Evolutionary conservation across 306 rosid genomes (phyloP), one percentile per base, ranked within the genome.

Genomic region (Erythrophleum fordii): DNA sequence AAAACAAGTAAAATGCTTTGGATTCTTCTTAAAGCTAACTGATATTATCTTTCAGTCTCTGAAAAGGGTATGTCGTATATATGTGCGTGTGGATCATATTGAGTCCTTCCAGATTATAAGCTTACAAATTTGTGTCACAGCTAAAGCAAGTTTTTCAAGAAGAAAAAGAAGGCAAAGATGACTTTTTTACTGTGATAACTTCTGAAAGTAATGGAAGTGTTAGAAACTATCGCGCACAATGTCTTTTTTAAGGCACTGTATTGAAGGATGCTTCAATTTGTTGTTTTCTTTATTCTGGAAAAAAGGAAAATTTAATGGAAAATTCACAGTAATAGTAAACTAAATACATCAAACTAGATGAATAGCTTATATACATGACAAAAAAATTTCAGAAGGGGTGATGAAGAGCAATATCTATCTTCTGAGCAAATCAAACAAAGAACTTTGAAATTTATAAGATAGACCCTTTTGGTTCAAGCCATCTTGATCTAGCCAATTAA

Each of bases 121-220:
- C 78, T 10, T 49, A 64, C 60, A 80, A 77, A 70, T 86, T 68
- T 49, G 35, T 37, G 81, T 67, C 74, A 71, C 11, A 65, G 55
- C 31, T 34, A 34, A 72, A 31, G 52, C 20, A 61, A 42, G 42
- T 18, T 42, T 12, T 61, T 25, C 5, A 49, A 49, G 11, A 62
- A 11, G n/a, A n/a, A n/a, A 31, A 31, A 31, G 71, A 37, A 0
- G 17, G 29, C 4, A 26, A 6, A 46, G 45, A 20, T 52, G 65
- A 12, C 37, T 49, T n/a, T n/a, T 13, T 72, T 18, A 73, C 67
- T 52, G 13, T 35, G 67, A 18, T 37, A 73, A 35, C 45, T 73
- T 53, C 51, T 13, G 22, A 31, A 45, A 31, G 34, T n/a, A n/a
- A n/a, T n/a, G n/a, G n/a, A n/a, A n/a, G n/a, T n/a, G n/a, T n/a